A percentile compares a stretch with the other conserved stretches of the same genome.
phyloP scores from a whole-genome alignment of 78 protist species.

The Ministeria vibrans region DNA sequence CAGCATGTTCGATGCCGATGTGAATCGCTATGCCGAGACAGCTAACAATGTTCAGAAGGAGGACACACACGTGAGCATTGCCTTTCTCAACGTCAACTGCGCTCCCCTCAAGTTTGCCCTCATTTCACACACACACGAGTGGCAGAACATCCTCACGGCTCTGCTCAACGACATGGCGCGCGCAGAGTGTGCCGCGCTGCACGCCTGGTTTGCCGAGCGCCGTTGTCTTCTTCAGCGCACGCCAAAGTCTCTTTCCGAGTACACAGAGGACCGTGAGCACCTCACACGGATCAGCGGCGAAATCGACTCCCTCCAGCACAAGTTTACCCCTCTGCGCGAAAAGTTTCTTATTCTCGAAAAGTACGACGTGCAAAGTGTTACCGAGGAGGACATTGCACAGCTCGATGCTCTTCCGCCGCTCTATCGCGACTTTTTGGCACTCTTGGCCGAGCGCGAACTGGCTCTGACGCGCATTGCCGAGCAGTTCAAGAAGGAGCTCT shows the following conservation, averaged over 20 bases:
- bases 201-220: conserved; percentile 15
- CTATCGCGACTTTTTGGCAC: background rate
- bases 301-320: background rate
- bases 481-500: conserved; percentile 37
- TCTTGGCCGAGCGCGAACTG: conserved; percentile 5
- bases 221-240: background rate
- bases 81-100: conserved; percentile 59
- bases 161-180: conserved; percentile 38
- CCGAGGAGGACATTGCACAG: conserved; percentile 18
- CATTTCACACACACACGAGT: conserved; percentile 35
- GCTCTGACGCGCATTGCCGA: conserved; percentile 19
- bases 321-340: conserved; percentile 54
- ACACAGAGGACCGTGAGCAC: conserved; percentile 17
- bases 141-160: conserved; percentile 45
- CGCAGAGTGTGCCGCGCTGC: conserved; percentile 29
- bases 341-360: conserved; percentile 29
- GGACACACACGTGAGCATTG: conserved; percentile 22
- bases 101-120: conserved; percentile 52
- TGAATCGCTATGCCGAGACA: conserved; percentile 23
- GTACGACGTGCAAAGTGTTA: conserved; percentile 27
- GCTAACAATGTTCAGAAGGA: conserved; percentile 14
- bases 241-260: conserved; percentile 50
- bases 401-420: conserved; percentile 17
- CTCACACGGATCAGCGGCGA: background rate
- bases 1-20: conserved; percentile 46